Percentiles rank a stretch among this genome's conserved stretches.
phyloP scores from a whole-genome alignment of 345 rosid species.

The Punica granatum region DNA sequence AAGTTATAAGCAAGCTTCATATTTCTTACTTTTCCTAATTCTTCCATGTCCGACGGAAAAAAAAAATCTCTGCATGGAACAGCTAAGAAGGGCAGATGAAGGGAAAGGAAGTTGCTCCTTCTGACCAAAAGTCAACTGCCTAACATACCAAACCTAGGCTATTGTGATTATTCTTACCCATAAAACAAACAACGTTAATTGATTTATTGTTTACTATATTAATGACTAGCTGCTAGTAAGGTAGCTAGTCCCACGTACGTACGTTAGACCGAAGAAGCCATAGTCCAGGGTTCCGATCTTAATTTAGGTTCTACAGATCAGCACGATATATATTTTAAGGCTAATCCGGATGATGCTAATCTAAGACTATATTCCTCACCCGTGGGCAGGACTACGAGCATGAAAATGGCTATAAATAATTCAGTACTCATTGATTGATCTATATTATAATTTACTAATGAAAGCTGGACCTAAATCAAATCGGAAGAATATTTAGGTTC shows the following conservation, averaged over 20 bases:
- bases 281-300: no score
- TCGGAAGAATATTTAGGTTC: slow-evolving; percentile 53
- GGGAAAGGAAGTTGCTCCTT: background rate
- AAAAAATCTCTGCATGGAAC: background rate
- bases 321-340: background rate
- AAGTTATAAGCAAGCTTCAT: no score
- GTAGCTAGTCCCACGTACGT: no score
- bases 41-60: no score
- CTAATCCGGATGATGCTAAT: no score
- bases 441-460: no score
- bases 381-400: background rate
- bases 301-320: background rate
- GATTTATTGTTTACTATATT: no score
- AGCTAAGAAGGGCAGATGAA: slow-evolving; percentile 5
- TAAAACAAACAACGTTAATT: no score
- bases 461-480: background rate
- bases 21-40: no score
- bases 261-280: no score
- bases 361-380: background rate
- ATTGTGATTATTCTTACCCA: background rate
- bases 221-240: no score
- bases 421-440: no score
- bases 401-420: background rate
- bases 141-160: background rate
- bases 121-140: slow-evolving; percentile 14